These are phyloP conservation scores for Hemileccinum impolitum DNA, from an alignment of 768 basidiomycete genomes.

Conservation along the genomic window DNA sequence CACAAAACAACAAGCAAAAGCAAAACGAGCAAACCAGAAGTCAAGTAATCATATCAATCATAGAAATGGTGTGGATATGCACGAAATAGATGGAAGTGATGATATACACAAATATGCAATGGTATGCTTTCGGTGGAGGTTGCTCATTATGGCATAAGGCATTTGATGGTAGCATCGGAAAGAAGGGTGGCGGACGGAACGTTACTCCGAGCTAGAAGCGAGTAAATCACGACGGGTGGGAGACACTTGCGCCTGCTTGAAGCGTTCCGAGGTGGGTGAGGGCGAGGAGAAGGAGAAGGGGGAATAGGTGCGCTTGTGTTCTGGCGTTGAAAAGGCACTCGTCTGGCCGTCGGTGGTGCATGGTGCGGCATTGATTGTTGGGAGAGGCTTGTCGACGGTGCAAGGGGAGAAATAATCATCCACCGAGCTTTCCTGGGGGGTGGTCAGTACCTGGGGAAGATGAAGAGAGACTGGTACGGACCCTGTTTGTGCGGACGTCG, in stretches of 20 bases:
- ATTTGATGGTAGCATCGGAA: not conserved
- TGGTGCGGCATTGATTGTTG: conserved; percentile 30
- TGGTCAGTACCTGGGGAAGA: not conserved
- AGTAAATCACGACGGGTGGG: conserved; percentile 25
- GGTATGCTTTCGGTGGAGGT: conserved; percentile 23
- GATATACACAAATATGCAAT: conserved; percentile 34
- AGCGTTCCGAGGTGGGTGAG: conserved; percentile 56
- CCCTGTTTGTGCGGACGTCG: conserved; percentile 47
- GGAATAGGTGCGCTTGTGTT: conserved; percentile 67
- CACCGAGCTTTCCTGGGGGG: conserved; percentile 45
- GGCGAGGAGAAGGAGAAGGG: conserved; percentile 80
- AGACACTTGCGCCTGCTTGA: conserved; percentile 40
- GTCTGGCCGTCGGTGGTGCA: conserved; percentile 47
- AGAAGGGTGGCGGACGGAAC: not conserved
- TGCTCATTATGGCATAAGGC: conserved; percentile 7
- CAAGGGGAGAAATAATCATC: conserved; percentile 50
- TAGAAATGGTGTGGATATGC: conserved; percentile 29
- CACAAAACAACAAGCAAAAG: conserved; percentile 28
- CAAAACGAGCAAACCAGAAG: conserved; percentile 28
- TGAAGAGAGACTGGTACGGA: conserved; percentile 28
- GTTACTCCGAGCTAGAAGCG: conserved; percentile 21
- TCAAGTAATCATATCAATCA: conserved; percentile 22
- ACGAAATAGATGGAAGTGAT: conserved; percentile 30
- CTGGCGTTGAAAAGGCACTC: conserved; percentile 68
- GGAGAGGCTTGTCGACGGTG: conserved; percentile 18